These are phyloP conservation scores for Chytriomyces hyalinus DNA, from an alignment of 192 early-diverging fungal species.

Conservation along the genomic window DNA sequence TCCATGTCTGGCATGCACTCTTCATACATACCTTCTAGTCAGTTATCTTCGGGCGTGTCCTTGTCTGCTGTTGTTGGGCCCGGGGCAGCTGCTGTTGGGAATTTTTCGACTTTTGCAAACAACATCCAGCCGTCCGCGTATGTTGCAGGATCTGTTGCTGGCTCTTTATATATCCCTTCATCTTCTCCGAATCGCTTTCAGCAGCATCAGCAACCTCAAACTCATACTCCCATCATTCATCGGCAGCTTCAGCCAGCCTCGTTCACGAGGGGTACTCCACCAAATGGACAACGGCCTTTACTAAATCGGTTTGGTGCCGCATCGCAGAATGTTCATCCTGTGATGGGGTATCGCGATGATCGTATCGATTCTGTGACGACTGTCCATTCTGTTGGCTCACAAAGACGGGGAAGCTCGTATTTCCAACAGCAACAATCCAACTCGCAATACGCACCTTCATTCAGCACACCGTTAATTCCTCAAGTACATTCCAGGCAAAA, in stretches of 20 bases:
- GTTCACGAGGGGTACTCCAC: too few relatives aligned
- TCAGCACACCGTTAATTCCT: too few relatives aligned
- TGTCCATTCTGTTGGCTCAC: not conserved
- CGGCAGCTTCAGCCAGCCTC: too few relatives aligned
- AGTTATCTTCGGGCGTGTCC: not conserved
- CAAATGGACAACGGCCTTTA: not conserved
- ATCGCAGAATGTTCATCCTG: not conserved
- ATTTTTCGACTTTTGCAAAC: not conserved
- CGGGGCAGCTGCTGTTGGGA: not conserved
- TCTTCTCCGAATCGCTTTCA: not conserved
- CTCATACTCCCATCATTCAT: too few relatives aligned
- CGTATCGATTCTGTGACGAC: not conserved
- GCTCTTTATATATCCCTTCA: slow-evolving; percentile 8
- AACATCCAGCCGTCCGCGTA: slow-evolving; percentile 7
- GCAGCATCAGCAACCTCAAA: not conserved
- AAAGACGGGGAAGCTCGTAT: too few relatives aligned
- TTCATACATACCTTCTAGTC: not conserved
- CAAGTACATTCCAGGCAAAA: too few relatives aligned
- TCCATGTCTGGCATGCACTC: not conserved
- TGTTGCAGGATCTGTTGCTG: not conserved
- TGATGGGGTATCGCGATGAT: not conserved
- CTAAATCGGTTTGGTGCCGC: not conserved
- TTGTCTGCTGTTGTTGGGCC: not conserved
- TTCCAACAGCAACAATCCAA: too few relatives aligned
- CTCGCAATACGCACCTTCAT: too few relatives aligned